These are phyloP conservation scores for Nicotiana attenuata DNA, from an alignment of 257 asterid species.

Conservation along the genomic window DNA sequence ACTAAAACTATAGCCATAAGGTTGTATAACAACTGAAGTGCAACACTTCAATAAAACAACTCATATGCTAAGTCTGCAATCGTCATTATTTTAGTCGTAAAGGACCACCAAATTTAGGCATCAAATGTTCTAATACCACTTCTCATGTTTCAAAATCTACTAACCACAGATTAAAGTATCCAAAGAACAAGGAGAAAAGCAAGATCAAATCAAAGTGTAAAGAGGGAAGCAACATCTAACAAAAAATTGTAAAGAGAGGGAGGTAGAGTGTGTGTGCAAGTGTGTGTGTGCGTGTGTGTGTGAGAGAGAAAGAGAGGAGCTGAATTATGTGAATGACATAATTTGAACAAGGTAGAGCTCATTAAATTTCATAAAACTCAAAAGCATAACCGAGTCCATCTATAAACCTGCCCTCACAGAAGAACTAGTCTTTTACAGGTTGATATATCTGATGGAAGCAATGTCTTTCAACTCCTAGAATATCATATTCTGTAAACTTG, in stretches of 20 bases:
- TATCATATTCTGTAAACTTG: slow-evolving; percentile 6
- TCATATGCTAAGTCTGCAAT: not conserved
- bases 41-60: not conserved
- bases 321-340: too few species aligned
- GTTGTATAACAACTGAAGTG: not conserved
- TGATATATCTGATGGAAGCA: not conserved
- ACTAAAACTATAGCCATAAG: not conserved
- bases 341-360: too few species aligned
- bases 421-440: not conserved
- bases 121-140: not conserved
- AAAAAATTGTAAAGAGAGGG: too few species aligned
- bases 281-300: not conserved
- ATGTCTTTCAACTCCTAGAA: not conserved
- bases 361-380: not conserved
- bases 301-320: not conserved
- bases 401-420: not conserved
- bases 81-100: too few species aligned
- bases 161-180: not conserved
- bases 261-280: not conserved
- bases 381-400: not conserved
- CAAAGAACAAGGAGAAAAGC: not conserved
- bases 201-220: not conserved
- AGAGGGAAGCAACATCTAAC: not conserved
- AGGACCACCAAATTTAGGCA: not conserved
- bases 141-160: not conserved